phyloP scores from a whole-genome alignment of 495 filamentous ascomycete species.

The Pyronema omphalodes region DNA sequence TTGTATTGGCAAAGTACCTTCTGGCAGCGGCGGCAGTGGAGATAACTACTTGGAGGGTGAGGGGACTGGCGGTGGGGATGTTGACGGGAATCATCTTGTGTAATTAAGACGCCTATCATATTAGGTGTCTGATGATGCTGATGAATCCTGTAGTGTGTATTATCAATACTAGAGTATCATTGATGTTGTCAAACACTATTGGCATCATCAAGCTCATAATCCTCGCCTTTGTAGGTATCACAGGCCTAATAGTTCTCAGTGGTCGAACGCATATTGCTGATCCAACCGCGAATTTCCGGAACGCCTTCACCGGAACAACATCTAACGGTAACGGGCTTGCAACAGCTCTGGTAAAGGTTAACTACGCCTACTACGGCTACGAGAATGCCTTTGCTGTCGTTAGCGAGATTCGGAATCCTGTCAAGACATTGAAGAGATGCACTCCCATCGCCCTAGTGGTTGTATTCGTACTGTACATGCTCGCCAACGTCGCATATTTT shows the following conservation, averaged over 20 bases:
- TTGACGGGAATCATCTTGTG: not conserved
- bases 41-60: constrained; percentile 67
- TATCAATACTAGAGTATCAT: constrained; percentile 36
- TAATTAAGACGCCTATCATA: not conserved
- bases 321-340: constrained; percentile 25
- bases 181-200: constrained; percentile 45
- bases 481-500: constrained; percentile 58
- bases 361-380: constrained; percentile 36
- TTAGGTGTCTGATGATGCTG: too few species aligned
- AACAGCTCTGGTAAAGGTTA: constrained; percentile 32
- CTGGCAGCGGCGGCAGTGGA: constrained; percentile 45
- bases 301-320: constrained; percentile 27
- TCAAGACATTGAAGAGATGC: constrained; percentile 42
- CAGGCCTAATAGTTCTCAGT: constrained; percentile 29
- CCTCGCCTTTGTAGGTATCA: constrained; percentile 38
- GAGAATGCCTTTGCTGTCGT: constrained; percentile 31
- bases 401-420: constrained; percentile 43
- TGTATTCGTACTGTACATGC: constrained; percentile 46
- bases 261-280: constrained; percentile 31
- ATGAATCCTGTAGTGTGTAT: not conserved
- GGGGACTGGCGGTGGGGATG: constrained; percentile 26
- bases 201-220: constrained; percentile 53
- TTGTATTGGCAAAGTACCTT: constrained; percentile 34
- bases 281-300: constrained; percentile 41
- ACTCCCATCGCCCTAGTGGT: constrained; percentile 42